Evolutionary conservation across 495 filamentous ascomycete species (phyloP).

Genomic region (Monascus purpureus): DNA sequence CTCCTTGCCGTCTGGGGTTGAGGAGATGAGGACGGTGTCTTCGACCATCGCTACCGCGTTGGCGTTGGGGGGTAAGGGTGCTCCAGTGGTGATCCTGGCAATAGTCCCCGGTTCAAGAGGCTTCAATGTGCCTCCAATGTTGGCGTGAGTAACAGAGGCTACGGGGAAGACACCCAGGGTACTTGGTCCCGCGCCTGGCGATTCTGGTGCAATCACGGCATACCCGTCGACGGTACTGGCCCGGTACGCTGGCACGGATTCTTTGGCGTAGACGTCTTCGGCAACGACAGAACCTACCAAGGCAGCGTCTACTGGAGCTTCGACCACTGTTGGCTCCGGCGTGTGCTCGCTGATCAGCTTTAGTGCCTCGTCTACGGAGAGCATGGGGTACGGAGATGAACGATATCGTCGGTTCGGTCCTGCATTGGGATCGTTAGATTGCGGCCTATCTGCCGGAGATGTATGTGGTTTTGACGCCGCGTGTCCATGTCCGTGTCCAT

Average conservation of each 20-base stretch:
- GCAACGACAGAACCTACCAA: conserved; percentile 70
- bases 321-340: conserved; percentile 39
- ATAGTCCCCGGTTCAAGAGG: conserved; percentile 59
- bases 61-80: conserved; percentile 76
- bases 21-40: conserved; percentile 61
- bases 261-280: conserved; percentile 62
- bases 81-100: conserved; percentile 85
- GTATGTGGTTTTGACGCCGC: conserved; percentile 59
- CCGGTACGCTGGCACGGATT: conserved; percentile 80
- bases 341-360: conserved; percentile 56
- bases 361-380: conserved; percentile 70
- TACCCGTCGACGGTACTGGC: conserved; percentile 98
- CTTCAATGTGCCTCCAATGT: conserved; percentile 42
- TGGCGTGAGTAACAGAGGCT: conserved; percentile 71
- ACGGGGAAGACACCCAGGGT: conserved; percentile 76
- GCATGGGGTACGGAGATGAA: conserved; percentile 83
- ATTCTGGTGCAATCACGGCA: conserved; percentile 44
- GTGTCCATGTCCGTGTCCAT: conserved; percentile 52
- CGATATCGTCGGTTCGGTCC: conserved; percentile 68
- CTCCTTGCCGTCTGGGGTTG: conserved; percentile 67
- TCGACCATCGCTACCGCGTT: conserved; percentile 96
- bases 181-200: conserved; percentile 36
- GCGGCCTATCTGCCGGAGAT: conserved; percentile 37
- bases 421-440: conserved; percentile 69
- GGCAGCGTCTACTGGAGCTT: conserved; percentile 40